Percentiles rank a stretch among this genome's conserved stretches.
Conservation (phyloP, 306 rosid genomes). For the Trifolium repens region DNA sequence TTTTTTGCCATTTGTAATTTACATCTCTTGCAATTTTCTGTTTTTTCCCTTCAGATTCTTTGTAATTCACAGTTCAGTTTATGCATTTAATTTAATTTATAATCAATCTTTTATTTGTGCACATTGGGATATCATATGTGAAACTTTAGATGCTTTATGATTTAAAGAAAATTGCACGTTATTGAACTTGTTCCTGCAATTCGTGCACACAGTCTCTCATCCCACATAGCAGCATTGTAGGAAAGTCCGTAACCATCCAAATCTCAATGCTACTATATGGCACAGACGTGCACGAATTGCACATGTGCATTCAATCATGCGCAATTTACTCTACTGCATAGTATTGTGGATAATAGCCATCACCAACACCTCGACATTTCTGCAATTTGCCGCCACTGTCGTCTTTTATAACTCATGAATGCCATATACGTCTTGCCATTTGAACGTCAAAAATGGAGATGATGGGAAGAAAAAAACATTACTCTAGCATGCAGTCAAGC, state of each 20-base stretch:
- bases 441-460: too few species aligned
- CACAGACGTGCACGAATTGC: neutral
- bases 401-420: too few species aligned
- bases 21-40: slow-evolving; percentile 13
- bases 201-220: neutral
- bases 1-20: slow-evolving; percentile 32
- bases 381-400: too few species aligned
- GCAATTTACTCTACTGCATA: neutral
- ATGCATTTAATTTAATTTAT: slow-evolving; percentile 21
- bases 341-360: too few species aligned
- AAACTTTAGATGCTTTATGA: neutral
- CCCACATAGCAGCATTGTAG: neutral
- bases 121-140: slow-evolving; percentile 9
- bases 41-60: neutral
- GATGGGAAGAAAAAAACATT: too few species aligned
- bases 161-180: neutral
- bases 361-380: too few species aligned
- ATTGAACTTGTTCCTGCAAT: neutral
- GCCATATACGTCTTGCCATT: too few species aligned
- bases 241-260: neutral
- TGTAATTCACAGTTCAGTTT: slow-evolving; percentile 33
- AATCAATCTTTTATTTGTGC: neutral
- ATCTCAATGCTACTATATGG: neutral
- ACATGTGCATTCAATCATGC: neutral
- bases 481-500: too few species aligned